phyloP scores from a whole-genome alignment of 345 rosid species.

The Acer saccharum region DNA sequence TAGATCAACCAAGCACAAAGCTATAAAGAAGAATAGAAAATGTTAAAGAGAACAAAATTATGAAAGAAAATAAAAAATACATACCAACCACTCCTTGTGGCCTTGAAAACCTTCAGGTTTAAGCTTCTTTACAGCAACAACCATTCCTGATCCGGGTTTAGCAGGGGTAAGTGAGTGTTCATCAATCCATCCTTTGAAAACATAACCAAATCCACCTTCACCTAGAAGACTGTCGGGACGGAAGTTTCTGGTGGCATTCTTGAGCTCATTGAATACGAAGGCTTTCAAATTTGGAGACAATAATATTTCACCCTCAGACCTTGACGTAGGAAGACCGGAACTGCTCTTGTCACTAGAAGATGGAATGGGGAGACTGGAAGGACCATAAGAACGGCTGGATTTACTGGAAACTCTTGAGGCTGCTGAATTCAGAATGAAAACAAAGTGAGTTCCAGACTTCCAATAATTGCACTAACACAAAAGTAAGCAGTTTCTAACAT shows the following conservation, averaged over 20 bases:
- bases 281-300: constrained; percentile 88
- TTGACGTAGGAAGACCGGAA: constrained; percentile 69
- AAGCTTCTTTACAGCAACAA: constrained; percentile 93
- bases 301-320: constrained; percentile 91
- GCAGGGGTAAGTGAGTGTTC: constrained; percentile 65
- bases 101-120: constrained; percentile 98
- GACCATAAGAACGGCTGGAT: constrained; percentile 69
- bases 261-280: constrained; percentile 74
- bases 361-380: constrained; percentile 62
- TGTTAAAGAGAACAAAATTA: background rate
- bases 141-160: constrained; percentile 88
- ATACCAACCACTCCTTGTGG: constrained; percentile 98
- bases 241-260: constrained; percentile 88
- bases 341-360: constrained; percentile 56
- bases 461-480: background rate
- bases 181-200: constrained; percentile 96
- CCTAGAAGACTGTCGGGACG: constrained; percentile 90
- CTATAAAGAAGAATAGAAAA: background rate
- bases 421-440: constrained; percentile 39
- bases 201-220: constrained; percentile 97
- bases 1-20: background rate
- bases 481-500: constrained; percentile 1
- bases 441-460: background rate
- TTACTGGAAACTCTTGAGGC: constrained; percentile 67
- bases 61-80: constrained; percentile 21